Evolutionary conservation across 495 filamentous ascomycete species (phyloP).

Genomic region (Talaromyces trachyspermus): DNA sequence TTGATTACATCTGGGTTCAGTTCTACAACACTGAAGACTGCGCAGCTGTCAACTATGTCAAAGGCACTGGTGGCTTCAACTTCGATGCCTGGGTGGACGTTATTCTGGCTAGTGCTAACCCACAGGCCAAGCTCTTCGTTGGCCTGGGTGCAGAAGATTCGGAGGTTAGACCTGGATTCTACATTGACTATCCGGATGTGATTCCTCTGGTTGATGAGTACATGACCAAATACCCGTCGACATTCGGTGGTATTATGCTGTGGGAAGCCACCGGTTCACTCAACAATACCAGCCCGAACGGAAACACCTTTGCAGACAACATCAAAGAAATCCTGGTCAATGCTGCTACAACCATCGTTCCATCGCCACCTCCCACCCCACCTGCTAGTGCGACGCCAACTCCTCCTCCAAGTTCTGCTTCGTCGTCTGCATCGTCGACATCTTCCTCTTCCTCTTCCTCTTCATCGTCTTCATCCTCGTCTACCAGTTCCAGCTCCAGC

Average conservation of each 20-base stretch:
- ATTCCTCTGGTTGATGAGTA: slow-evolving; percentile 41
- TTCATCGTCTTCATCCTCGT: neutral
- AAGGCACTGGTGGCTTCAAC: slow-evolving; percentile 48
- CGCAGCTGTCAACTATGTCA: slow-evolving; percentile 40
- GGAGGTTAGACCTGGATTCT: slow-evolving; percentile 28
- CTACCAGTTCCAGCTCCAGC: slow-evolving; percentile 7
- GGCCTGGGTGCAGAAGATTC: slow-evolving; percentile 49
- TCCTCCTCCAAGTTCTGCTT: slow-evolving; percentile 7
- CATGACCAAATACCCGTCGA: slow-evolving; percentile 36
- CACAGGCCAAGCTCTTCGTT: slow-evolving; percentile 54
- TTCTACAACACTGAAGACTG: slow-evolving; percentile 60
- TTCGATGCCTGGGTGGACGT: slow-evolving; percentile 57
- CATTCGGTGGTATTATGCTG: slow-evolving; percentile 65
- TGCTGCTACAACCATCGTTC: slow-evolving; percentile 12
- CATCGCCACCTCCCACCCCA: slow-evolving; percentile 15
- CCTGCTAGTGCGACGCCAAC: slow-evolving; percentile 11
- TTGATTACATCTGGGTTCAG: slow-evolving; percentile 64
- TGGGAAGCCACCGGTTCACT: slow-evolving; percentile 59
- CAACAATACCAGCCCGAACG: slow-evolving; percentile 35
- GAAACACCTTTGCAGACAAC: slow-evolving; percentile 33
- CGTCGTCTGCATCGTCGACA: slow-evolving; percentile 2
- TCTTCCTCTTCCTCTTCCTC: neutral
- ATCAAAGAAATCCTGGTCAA: slow-evolving; percentile 36
- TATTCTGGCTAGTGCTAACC: slow-evolving; percentile 49
- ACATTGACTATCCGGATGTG: slow-evolving; percentile 42